Percentiles rank a stretch among this genome's conserved stretches.
Evolutionary conservation across 2,329 filamentous ascomycete genomes (phyloP).

Genomic region (Chalaropsis ovoidea): DNA sequence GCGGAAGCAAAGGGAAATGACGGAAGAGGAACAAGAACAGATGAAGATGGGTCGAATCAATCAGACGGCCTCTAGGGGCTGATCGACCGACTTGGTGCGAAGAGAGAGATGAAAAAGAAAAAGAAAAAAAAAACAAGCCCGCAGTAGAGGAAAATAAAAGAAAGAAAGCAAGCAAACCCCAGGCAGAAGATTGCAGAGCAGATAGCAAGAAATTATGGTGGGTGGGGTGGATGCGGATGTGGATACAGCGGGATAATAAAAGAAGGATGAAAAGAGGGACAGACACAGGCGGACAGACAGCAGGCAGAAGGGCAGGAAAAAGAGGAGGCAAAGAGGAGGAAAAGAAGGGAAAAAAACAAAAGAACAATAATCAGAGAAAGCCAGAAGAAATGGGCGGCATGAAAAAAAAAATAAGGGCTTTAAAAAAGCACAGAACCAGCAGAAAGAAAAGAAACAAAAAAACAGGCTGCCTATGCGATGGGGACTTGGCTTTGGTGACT

Average conservation of each 20-base stretch:
- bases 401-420: conserved; percentile 1
- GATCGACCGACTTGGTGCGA: conserved; percentile 13
- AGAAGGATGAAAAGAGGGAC: not conserved
- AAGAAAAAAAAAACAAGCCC: conserved; percentile 2
- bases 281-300: not conserved
- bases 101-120: conserved; percentile 14
- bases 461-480: not conserved
- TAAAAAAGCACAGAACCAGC: not conserved
- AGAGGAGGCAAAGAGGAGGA: not conserved
- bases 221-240: conserved; percentile 9
- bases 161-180: not conserved
- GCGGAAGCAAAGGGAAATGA: not conserved
- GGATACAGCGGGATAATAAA: conserved; percentile 10
- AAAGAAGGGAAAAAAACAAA: conserved; percentile 3
- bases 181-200: conserved; percentile 8
- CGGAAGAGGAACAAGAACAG: not conserved
- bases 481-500: not conserved
- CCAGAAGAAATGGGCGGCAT: not conserved
- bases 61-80: conserved; percentile 7
- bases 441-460: no score
- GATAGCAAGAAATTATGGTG: conserved; percentile 2
- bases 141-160: not conserved
- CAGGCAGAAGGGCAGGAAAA: not conserved
- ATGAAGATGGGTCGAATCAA: not conserved
- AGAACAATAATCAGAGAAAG: not conserved